phyloP scores from a whole-genome alignment of 106 monocot species.

The Agapanthus africanus region DNA sequence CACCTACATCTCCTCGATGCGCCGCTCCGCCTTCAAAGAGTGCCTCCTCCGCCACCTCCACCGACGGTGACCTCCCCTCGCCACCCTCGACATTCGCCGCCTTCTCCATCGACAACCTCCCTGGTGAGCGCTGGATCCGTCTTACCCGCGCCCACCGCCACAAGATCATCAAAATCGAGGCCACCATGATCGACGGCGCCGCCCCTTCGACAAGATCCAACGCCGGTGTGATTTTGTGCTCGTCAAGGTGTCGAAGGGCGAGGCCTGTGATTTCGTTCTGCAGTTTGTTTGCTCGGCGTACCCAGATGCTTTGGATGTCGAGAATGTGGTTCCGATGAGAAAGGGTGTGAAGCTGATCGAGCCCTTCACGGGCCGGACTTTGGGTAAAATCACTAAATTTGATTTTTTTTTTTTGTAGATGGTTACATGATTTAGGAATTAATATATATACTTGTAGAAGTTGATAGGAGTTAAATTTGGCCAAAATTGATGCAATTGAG shows the following conservation, averaged over 20 bases:
- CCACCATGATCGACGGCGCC: slow-evolving; percentile 69
- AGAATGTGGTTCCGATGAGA: slow-evolving; percentile 47
- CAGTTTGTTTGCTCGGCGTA: slow-evolving; percentile 75
- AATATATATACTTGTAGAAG: too few species aligned
- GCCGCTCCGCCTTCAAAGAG: slow-evolving; percentile 53
- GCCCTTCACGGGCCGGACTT: slow-evolving; percentile 53
- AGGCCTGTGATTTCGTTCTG: slow-evolving; percentile 12
- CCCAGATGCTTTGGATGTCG: slow-evolving; percentile 54
- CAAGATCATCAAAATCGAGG: slow-evolving; percentile 57
- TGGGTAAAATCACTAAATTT: too few species aligned
- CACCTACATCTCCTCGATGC: slow-evolving; percentile 54
- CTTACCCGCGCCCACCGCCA: slow-evolving; percentile 20
- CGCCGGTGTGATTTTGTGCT: slow-evolving; percentile 43
- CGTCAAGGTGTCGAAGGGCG: slow-evolving; percentile 48
- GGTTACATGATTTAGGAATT: too few species aligned
- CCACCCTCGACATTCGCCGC: background rate
- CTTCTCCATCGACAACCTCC: slow-evolving; percentile 24
- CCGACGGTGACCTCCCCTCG: slow-evolving; percentile 1
- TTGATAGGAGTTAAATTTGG: too few species aligned
- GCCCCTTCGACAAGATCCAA: too few species aligned
- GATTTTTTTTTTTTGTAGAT: too few species aligned
- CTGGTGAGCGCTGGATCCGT: slow-evolving; percentile 64
- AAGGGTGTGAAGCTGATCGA: slow-evolving; percentile 5
- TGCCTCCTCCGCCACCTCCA: slow-evolving; percentile 58
- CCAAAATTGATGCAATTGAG: too few species aligned